Evolutionary conservation across 352 stramenopile species (phyloP).

Genomic region (Phytophthora sojae): DNA sequence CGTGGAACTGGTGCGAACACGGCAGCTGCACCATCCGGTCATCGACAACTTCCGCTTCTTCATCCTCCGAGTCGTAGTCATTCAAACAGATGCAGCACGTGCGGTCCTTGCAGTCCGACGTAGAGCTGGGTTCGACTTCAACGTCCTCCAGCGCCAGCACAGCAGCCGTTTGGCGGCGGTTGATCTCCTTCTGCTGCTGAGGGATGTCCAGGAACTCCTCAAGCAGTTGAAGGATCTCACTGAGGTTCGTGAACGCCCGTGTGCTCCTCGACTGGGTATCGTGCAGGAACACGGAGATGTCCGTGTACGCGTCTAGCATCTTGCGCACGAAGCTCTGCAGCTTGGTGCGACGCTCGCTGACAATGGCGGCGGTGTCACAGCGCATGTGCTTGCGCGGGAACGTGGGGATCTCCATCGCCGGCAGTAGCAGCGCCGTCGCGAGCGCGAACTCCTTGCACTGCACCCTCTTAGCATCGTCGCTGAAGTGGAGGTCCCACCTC

Average conservation of each 20-base stretch:
- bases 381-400: constrained; percentile 74
- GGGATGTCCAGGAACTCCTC: constrained; percentile 65
- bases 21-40: constrained; percentile 66
- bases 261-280: constrained; percentile 36
- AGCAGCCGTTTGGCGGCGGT: constrained; percentile 51
- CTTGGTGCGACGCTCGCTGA: constrained; percentile 54
- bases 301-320: constrained; percentile 63
- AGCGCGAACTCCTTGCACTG: constrained; percentile 57
- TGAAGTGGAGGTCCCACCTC: constrained; percentile 50
- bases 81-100: constrained; percentile 68
- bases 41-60: constrained; percentile 17
- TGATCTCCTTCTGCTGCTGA: constrained; percentile 57
- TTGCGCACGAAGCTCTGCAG: constrained; percentile 64
- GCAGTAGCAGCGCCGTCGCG: constrained; percentile 50
- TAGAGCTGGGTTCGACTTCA: constrained; percentile 18
- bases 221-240: constrained; percentile 46
- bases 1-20: constrained; percentile 76
- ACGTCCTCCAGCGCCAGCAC: constrained; percentile 67
- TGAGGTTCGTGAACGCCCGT: constrained; percentile 26
- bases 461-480: constrained; percentile 27
- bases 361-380: constrained; percentile 59
- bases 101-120: constrained; percentile 32
- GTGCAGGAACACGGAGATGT: constrained; percentile 65
- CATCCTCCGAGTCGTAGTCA: constrained; percentile 42
- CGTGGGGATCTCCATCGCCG: constrained; percentile 45